These are phyloP conservation scores for Ambrosia hybrid DNA, from an alignment of 140 eudicot genomes.

Conservation along the genomic window DNA sequence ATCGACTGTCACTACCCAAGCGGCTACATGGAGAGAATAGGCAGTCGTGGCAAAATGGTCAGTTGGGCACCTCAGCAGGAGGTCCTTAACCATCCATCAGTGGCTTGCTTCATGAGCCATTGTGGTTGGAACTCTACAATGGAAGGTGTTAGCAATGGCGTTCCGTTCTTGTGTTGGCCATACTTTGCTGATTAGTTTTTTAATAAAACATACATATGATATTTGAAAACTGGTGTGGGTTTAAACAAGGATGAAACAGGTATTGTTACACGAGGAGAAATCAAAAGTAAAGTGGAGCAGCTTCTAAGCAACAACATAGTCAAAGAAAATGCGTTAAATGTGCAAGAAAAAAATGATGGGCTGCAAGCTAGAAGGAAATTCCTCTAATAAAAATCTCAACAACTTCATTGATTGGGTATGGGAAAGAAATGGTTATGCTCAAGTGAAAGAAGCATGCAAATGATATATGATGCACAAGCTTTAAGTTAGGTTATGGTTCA, in stretches of 20 bases:
- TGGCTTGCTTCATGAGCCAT: too few species aligned
- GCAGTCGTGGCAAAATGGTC: too few species aligned
- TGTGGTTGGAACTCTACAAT: too few species aligned
- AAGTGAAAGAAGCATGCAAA: neutral
- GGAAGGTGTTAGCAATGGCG: too few species aligned
- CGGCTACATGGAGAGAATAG: too few species aligned
- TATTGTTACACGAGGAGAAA: constrained; percentile 25
- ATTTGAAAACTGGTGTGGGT: too few species aligned
- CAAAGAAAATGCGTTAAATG: constrained; percentile 28
- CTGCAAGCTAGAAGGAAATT: constrained; percentile 14
- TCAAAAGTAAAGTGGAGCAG: constrained; percentile 33
- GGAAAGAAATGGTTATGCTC: neutral
- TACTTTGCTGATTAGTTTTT: constrained; percentile 47
- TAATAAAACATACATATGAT: neutral
- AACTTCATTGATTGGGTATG: constrained; percentile 32
- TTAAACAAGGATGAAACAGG: too few species aligned
- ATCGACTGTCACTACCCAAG: too few species aligned
- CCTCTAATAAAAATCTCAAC: constrained; percentile 31
- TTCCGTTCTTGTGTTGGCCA: constrained; percentile 29
- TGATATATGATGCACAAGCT: neutral
- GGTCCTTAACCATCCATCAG: too few species aligned
- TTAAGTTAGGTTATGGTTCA: too few species aligned
- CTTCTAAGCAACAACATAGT: constrained; percentile 12
- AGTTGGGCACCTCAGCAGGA: constrained; percentile 5
- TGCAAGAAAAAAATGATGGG: constrained; percentile 18